These are phyloP conservation scores for Fusarium sulawesiense DNA, from an alignment of 2,329 filamentous ascomycete species.

Conservation along the genomic window DNA sequence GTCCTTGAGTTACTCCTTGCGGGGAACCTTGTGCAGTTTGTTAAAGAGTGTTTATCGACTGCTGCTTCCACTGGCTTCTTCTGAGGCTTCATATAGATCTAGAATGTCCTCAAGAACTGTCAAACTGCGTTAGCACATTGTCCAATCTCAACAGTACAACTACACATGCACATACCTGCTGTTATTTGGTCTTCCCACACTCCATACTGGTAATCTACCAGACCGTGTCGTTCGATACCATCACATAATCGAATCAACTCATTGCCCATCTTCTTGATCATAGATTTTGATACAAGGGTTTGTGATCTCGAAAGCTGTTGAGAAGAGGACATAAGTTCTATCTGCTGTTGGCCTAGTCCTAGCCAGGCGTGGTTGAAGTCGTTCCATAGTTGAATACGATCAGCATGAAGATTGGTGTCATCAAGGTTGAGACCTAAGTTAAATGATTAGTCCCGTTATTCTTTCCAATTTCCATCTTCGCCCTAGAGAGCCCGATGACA, in stretches of 20 bases:
- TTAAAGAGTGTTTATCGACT: slow-evolving; percentile 31
- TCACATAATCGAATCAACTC: slow-evolving; percentile 87
- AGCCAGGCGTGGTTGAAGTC: slow-evolving; percentile 97
- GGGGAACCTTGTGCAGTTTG: neutral
- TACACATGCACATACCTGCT: slow-evolving; percentile 69
- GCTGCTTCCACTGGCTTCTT: slow-evolving; percentile 50
- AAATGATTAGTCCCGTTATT: slow-evolving; percentile 32
- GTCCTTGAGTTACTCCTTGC: neutral
- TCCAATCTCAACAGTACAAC: neutral
- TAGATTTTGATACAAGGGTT: slow-evolving; percentile 74
- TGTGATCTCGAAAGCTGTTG: slow-evolving; percentile 68
- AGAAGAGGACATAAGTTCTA: slow-evolving; percentile 74
- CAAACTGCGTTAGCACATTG: slow-evolving; percentile 23
- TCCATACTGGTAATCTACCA: slow-evolving; percentile 97
- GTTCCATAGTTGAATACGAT: slow-evolving; percentile 88
- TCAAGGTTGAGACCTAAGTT: slow-evolving; percentile 82
- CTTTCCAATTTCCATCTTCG: neutral
- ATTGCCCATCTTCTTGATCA: slow-evolving; percentile 81
- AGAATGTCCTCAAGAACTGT: slow-evolving; percentile 56
- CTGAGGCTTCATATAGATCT: slow-evolving; percentile 58
- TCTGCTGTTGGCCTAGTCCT: slow-evolving; percentile 83
- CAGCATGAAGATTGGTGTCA: slow-evolving; percentile 77
- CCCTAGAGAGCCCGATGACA: neutral
- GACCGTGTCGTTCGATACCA: slow-evolving; percentile 86
- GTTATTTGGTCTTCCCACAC: slow-evolving; percentile 96